A percentile compares a stretch with the other conserved stretches of the same genome.
phyloP scores from a whole-genome alignment of 139 green algal genomes.

The Chlamydomonas incerta region DNA sequence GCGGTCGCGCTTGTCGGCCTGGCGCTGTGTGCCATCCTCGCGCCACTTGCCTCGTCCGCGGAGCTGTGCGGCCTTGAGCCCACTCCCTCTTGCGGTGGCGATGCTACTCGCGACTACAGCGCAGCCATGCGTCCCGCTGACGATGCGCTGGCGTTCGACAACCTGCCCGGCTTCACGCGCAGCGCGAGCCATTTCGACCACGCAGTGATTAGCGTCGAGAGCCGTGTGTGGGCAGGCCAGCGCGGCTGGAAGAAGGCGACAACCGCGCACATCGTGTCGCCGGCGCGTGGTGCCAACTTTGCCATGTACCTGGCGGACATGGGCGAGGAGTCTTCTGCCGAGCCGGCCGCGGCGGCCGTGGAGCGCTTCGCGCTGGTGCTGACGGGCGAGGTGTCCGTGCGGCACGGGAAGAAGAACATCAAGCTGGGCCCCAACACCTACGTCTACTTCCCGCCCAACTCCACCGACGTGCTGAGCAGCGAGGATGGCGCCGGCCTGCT shows the following conservation, averaged over 20 bases:
- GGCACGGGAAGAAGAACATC: constrained; percentile 21
- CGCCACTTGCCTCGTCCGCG: too few species aligned
- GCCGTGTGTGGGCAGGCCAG: constrained; percentile 73
- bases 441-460: constrained; percentile 82
- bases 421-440: constrained; percentile 75
- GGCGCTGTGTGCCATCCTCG: too few species aligned
- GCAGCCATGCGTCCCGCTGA: constrained; percentile 22
- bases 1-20: too few species aligned
- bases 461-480: not conserved
- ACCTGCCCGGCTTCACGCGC: constrained; percentile 93
- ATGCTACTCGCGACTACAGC: constrained; percentile 1
- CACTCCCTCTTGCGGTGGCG: not conserved
- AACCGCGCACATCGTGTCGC: constrained; percentile 86
- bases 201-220: constrained; percentile 91
- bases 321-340: constrained; percentile 44
- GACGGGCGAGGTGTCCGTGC: constrained; percentile 66
- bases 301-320: constrained; percentile 88
- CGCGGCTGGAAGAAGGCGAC: constrained; percentile 72
- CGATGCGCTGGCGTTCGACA: constrained; percentile 27
- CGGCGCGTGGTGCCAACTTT: constrained; percentile 86
- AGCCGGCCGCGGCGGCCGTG: not conserved
- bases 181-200: constrained; percentile 86
- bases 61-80: constrained; percentile 26
- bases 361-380: constrained; percentile 86
- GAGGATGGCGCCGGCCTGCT: constrained; percentile 71